phyloP scores from a whole-genome alignment of 2,329 filamentous ascomycete species.

The Dactylellina sp. region DNA sequence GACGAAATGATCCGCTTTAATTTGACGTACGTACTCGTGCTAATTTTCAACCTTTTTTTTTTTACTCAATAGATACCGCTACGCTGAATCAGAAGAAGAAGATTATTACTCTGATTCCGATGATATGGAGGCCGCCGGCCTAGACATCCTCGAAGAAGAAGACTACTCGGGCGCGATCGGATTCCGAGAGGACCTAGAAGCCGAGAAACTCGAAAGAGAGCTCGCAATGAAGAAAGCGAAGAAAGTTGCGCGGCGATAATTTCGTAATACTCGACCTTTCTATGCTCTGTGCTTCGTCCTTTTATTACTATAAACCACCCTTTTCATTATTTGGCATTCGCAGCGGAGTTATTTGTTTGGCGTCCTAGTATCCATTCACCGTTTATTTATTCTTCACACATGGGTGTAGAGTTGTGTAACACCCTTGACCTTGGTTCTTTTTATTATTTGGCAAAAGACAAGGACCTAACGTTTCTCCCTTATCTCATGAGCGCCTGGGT shows the following conservation, averaged over 20 bases:
- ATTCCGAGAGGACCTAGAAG: conserved; percentile 58
- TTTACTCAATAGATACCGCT: conserved; percentile 60
- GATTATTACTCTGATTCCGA: conserved; percentile 59
- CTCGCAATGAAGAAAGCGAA: conserved; percentile 58
- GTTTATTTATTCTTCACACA: not conserved
- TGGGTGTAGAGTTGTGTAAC: conserved; percentile 4
- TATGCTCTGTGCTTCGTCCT: not conserved
- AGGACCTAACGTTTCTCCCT: conserved; percentile 26
- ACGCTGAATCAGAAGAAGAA: conserved; percentile 57
- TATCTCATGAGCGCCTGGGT: conserved; percentile 30
- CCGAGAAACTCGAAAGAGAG: conserved; percentile 59
- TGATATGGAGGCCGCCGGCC: conserved; percentile 60
- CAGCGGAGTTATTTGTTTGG: conserved; percentile 36
- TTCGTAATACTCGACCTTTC: no score
- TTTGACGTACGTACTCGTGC: not conserved
- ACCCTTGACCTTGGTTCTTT: conserved; percentile 42
- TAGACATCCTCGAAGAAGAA: conserved; percentile 60
- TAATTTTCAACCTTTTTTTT: conserved; percentile 10
- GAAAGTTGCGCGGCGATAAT: conserved; percentile 55
- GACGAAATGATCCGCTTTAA: not conserved
- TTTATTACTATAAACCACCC: not conserved
- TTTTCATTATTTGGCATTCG: conserved; percentile 22
- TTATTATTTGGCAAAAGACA: conserved; percentile 34
- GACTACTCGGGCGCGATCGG: conserved; percentile 57
- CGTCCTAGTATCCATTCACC: conserved; percentile 11